Conservation (phyloP, 169 alveolate species). For the Fabrea salina region DNA sequence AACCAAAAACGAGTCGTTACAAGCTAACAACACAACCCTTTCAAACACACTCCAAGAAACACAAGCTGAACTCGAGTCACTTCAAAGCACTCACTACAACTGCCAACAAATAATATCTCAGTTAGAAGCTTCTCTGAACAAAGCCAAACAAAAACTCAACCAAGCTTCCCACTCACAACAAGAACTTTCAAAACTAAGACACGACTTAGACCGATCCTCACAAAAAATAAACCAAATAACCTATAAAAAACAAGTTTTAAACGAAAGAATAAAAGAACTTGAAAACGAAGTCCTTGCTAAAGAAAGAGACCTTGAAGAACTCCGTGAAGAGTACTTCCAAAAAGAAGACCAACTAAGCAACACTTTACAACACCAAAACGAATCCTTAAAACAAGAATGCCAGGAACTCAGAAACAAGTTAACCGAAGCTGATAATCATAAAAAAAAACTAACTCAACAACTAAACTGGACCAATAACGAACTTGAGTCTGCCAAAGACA, state of each 20-base stretch:
- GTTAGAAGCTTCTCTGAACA: neutral
- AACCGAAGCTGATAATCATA: neutral
- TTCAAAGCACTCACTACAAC: slow-evolving; percentile 33
- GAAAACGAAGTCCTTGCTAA: neutral
- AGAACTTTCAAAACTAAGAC: neutral
- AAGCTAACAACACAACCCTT: slow-evolving; percentile 41
- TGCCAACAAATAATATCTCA: neutral
- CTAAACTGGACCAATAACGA: neutral
- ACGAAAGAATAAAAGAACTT: neutral
- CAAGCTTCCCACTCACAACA: neutral
- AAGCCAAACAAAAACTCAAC: neutral
- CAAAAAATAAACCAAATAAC: neutral
- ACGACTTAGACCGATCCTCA: neutral
- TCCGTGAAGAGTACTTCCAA: neutral
- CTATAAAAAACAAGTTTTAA: neutral
- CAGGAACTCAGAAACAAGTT: neutral
- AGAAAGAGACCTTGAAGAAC: neutral
- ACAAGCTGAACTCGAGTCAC: slow-evolving; percentile 43
- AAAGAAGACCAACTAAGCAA: neutral
- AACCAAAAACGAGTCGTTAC: slow-evolving; percentile 27
- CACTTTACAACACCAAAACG: neutral
- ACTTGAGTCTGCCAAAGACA: neutral
- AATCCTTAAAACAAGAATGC: neutral
- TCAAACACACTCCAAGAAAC: slow-evolving; percentile 45
- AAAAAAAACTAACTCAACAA: neutral